Conservation (phyloP, 2,329 filamentous ascomycete genomes). For the Helminthosporium solani region DNA sequence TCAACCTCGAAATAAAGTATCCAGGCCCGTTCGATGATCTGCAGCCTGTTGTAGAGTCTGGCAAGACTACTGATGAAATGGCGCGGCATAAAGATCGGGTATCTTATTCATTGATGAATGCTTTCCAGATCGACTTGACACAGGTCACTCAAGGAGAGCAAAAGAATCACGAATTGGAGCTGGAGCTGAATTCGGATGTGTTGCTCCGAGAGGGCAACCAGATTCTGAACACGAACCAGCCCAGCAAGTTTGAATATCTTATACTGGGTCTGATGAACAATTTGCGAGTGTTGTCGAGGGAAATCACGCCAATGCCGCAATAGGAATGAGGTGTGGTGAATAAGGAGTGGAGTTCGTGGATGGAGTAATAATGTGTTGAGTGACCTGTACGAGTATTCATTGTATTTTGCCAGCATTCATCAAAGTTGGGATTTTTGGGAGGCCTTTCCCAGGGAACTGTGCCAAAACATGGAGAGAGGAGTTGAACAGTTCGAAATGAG, state of each 20-base stretch:
- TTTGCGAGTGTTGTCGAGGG: conserved; percentile 37
- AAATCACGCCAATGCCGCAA: conserved; percentile 32
- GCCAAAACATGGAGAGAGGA: too few relatives aligned
- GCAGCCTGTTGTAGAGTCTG: conserved; percentile 45
- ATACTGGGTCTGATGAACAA: conserved; percentile 77
- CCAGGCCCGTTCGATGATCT: conserved; percentile 61
- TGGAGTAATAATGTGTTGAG: not conserved
- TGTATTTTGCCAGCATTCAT: not conserved
- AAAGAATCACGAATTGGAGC: conserved; percentile 79
- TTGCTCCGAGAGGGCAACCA: conserved; percentile 66
- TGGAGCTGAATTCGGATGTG: conserved; percentile 67
- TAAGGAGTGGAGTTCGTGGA: too few relatives aligned
- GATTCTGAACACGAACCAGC: conserved; percentile 52
- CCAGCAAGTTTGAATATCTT: conserved; percentile 56
- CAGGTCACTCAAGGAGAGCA: conserved; percentile 67
- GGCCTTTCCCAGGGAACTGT: too few relatives aligned
- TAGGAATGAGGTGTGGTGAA: not conserved
- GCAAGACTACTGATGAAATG: conserved; percentile 39
- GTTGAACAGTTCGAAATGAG: not conserved
- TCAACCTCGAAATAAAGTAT: conserved; percentile 92
- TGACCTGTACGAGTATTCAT: not conserved
- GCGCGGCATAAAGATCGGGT: conserved; percentile 86
- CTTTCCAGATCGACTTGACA: conserved; percentile 87
- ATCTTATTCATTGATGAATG: conserved; percentile 79
- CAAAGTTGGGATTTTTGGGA: too few relatives aligned